Base-by-base conservation (phyloP, 2,329 filamentous ascomycete genomes). In the Trematosphaeria pertusa region DNA sequence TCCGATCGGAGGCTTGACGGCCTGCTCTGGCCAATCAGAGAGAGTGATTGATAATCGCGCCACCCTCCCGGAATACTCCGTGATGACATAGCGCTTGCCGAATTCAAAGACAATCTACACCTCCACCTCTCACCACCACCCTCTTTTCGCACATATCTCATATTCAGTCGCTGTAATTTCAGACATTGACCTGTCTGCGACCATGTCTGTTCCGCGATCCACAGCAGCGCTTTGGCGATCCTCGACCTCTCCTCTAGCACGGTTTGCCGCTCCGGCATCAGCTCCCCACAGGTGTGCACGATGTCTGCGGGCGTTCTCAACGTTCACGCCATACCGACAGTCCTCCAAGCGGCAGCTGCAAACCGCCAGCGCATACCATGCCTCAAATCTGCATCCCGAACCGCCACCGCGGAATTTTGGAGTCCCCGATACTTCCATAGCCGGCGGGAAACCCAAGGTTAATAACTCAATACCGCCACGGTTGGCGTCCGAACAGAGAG, bases 311-410 rank as follows among this genome's bases (percentile, higher is more conserved):
- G 68, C 71, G 19, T 78, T 78, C 59, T 75, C 75, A 33, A 73
- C 73, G 18, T 71, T 65, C 49, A 62, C 50, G 31, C 63, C 67
- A 5, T 65, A 63, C 48, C 58, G 62, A 5, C 67, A 70, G 43
- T 67, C 70, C 10, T 62, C 65, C 2, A 71, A 67, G 60, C 59
- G 71, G 17, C 68, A 69, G 52, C 79, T 88, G 66, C 84, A 86
- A 67, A 87, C 85, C 10, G 83, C 82, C 22, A 86, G 83, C 14
- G 82, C 83, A 37, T 85, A 86, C 60, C 82, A 81, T 46, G 84
- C 85, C 15, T 80, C 84, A 48, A 76, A 77, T 2, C 70, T 88
- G n/a, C 75, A 80, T 12, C 71, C 79, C 1, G 75, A 79, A 36
- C 80, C 82, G 10, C 82, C 82, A 34, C 81, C 82, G 22, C 79